Base-by-base conservation (phyloP, 2,329 filamentous ascomycete genomes). In the Cladophialophora carrionii region DNA sequence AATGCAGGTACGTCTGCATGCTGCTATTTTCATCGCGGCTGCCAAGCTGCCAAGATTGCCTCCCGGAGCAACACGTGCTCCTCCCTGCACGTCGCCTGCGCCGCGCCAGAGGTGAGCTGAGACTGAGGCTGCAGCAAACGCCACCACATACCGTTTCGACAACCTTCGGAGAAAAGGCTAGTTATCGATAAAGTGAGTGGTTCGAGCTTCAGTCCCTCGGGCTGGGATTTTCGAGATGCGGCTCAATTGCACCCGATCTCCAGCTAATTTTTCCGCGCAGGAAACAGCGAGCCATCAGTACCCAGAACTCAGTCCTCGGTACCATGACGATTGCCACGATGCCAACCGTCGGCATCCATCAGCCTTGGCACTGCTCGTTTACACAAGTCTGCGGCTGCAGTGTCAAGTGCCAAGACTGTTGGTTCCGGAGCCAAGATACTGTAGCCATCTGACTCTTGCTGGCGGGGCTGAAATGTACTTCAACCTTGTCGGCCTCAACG, bases 1-100 rank as follows among this genome's bases (percentile, higher is more conserved):
- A 46, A 60, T 60, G 57, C 57, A 60, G 57, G 57, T 52, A 60
- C 57, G 22, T 9, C 1, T 43, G 46, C 57, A 20, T 4, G 32
- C 20, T 60, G 9, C 57, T 53, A 60, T 49, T 60, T 60, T 43
- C 57, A 49, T 60, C 57, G 10, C 29, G 6, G 9, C 32, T 31
- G 48, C 31, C 57, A n/a, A 60, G 48, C 31, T 20, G 37, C 43
- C 32, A 32, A 52, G 17, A n/a, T 17, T 1, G 9, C 31, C 37
- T 43, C 37, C 14, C 41, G 24, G 41, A 49, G 31, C 6, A 48
- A 58, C 24, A n/a, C 26, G 17, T 51, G 48, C 48, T 51, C 24
- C 20, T 51, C n/a, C 6, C 37, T 43, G 37, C 37, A 43, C 17
- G n/a, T 43, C n/a, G 37, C 14, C 17, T 43, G 14, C 17, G 37